phyloP scores from a whole-genome alignment of 1,139 yeast genomes.

The Kodamaea arcana region DNA sequence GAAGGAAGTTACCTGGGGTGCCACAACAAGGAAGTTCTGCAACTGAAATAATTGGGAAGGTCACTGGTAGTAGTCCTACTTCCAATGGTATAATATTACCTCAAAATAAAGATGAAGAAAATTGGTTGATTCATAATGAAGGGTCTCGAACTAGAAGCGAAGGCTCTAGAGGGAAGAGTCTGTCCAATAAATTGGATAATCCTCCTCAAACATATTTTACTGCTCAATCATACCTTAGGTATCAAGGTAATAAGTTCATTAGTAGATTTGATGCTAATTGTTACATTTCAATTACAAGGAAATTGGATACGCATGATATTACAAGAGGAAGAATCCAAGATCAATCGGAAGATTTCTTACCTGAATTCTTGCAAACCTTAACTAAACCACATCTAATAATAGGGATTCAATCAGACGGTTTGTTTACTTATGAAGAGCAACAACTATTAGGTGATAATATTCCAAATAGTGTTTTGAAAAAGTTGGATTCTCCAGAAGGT shows the following conservation, averaged over 20 bases:
- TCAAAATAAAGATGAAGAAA: slow-evolving; percentile 41
- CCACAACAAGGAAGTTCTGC: too few species aligned
- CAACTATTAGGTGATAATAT: slow-evolving; percentile 72
- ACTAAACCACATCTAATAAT: slow-evolving; percentile 75
- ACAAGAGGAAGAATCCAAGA: slow-evolving; percentile 62
- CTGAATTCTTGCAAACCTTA: slow-evolving; percentile 46
- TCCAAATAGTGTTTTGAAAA: slow-evolving; percentile 64
- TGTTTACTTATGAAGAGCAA: slow-evolving; percentile 90
- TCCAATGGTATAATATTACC: slow-evolving; percentile 30
- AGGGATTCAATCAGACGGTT: slow-evolving; percentile 89
- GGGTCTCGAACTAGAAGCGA: slow-evolving; percentile 23
- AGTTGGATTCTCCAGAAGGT: slow-evolving; percentile 91
- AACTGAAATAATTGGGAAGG: too few species aligned
- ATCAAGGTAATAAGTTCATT: slow-evolving; percentile 89
- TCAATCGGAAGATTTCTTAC: slow-evolving; percentile 37
- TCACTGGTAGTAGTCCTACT: slow-evolving; percentile 23
- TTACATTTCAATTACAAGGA: slow-evolving; percentile 88
- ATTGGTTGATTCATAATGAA: slow-evolving; percentile 43
- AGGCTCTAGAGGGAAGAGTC: slow-evolving; percentile 5
- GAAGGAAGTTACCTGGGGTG: slow-evolving; percentile 60
- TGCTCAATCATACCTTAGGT: slow-evolving; percentile 89
- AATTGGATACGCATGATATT: slow-evolving; percentile 91
- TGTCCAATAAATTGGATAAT: slow-evolving; percentile 5
- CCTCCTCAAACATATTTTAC: slow-evolving; percentile 83
- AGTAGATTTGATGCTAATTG: slow-evolving; percentile 93